Evolutionary conservation across 2,329 filamentous ascomycete species (phyloP).

Genomic region (Pestalotiopsis sp.): DNA sequence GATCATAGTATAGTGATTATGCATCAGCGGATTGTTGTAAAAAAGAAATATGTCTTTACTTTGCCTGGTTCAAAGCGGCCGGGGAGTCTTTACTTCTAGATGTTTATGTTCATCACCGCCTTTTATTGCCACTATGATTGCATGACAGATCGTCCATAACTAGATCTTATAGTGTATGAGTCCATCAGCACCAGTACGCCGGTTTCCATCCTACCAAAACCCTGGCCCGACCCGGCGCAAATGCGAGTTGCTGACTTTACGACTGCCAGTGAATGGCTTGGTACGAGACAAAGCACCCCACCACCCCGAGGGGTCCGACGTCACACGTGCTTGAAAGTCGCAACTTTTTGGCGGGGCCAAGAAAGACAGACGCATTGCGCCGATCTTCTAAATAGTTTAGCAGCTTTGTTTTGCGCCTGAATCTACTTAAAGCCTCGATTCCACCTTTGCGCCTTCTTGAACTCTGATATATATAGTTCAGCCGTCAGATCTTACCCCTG

Average conservation of each 20-base stretch:
- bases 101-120: too few species aligned
- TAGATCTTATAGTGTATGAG: too few species aligned
- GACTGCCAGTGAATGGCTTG: conserved; percentile 4
- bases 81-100: too few species aligned
- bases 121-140: too few species aligned
- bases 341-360: conserved; percentile 13
- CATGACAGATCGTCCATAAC: too few species aligned
- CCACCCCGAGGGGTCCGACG: background rate
- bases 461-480: background rate
- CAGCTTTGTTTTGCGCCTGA: conserved; percentile 7
- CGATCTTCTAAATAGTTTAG: background rate
- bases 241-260: conserved; percentile 10
- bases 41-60: background rate
- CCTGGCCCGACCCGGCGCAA: background rate
- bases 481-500: background rate
- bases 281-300: background rate
- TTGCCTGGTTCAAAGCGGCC: background rate
- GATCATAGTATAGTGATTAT: background rate
- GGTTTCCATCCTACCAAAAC: background rate
- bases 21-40: background rate
- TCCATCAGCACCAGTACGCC: background rate
- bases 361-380: background rate
- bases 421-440: background rate
- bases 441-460: background rate
- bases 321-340: conserved; percentile 10